Evolutionary conservation across 2,329 filamentous ascomycete genomes (phyloP).

Genomic region (Aaosphaeria pasadenensis): DNA sequence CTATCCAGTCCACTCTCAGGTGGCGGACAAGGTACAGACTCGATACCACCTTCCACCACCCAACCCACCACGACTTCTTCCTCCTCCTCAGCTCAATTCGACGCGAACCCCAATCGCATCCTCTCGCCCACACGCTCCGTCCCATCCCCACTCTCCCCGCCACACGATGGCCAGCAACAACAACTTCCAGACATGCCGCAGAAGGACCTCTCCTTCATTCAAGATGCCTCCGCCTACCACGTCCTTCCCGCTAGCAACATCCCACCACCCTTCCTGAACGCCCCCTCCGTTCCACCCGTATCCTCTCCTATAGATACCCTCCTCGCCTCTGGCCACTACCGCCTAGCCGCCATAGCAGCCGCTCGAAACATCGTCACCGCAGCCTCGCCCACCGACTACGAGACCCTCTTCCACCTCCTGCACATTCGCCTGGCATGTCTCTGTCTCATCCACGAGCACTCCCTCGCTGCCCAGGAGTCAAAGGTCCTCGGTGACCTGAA

Average conservation of each 20-base stretch:
- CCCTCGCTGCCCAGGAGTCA: slow-evolving; percentile 58
- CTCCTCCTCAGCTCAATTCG: background rate
- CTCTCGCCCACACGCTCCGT: slow-evolving; percentile 18
- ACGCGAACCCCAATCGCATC: slow-evolving; percentile 12
- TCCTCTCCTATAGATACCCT: slow-evolving; percentile 64
- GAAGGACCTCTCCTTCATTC: slow-evolving; percentile 75
- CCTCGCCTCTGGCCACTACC: slow-evolving; percentile 71
- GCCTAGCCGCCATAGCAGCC: slow-evolving; percentile 69
- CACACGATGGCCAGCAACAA: slow-evolving; percentile 13
- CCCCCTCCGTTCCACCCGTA: slow-evolving; percentile 60
- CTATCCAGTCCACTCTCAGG: slow-evolving; percentile 17
- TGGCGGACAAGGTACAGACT: too few species aligned
- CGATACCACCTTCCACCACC: background rate
- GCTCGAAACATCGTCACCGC: slow-evolving; percentile 57
- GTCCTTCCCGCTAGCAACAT: slow-evolving; percentile 64
- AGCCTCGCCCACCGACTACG: slow-evolving; percentile 55
- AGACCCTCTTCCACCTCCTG: slow-evolving; percentile 70
- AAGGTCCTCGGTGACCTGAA: slow-evolving; percentile 61
- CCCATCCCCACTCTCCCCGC: slow-evolving; percentile 13
- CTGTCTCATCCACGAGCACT: slow-evolving; percentile 68
- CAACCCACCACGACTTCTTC: slow-evolving; percentile 4
- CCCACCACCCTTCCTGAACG: slow-evolving; percentile 65
- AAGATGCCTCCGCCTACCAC: slow-evolving; percentile 80
- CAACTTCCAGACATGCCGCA: background rate
- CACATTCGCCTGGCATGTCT: slow-evolving; percentile 81